Percentiles rank a stretch among this genome's conserved stretches.
Conservation (phyloP, 371 early-diverging fungal species). For the Mortierella sp. region DNA sequence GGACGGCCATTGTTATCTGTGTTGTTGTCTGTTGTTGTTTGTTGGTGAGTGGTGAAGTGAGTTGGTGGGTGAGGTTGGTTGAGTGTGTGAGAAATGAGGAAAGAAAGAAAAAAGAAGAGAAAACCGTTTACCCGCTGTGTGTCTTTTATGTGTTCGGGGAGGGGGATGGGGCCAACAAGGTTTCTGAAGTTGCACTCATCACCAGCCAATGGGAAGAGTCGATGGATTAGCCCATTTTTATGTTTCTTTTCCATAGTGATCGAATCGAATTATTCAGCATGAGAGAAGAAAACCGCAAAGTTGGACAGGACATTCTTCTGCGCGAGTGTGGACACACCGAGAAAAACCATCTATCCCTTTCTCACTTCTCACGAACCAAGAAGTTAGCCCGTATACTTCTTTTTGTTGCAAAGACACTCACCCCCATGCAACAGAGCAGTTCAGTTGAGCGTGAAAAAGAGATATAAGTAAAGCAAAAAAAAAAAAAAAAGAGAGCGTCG, state of each 20-base stretch:
- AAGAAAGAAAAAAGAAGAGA: not conserved
- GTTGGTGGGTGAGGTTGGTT: not conserved
- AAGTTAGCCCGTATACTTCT: too few species aligned
- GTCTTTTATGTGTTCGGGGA: too few species aligned
- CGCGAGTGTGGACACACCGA: too few species aligned
- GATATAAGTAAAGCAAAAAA: too few species aligned
- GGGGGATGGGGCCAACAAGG: not conserved
- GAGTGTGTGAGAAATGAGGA: not conserved
- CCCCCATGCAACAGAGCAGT: too few species aligned
- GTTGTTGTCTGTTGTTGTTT: not conserved
- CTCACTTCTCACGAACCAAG: too few species aligned
- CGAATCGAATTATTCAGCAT: not conserved
- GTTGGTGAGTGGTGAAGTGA: slow-evolving; percentile 2
- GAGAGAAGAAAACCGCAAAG: not conserved
- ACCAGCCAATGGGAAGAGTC: not conserved
- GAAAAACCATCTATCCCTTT: too few species aligned
- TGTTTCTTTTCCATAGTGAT: not conserved
- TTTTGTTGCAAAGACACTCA: too few species aligned
- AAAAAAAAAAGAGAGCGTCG: too few species aligned
- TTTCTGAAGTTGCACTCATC: not conserved
- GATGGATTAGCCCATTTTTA: too few species aligned
- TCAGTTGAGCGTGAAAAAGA: too few species aligned
- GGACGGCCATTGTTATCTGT: slow-evolving; percentile 25
- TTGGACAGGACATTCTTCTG: not conserved
- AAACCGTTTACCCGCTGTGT: not conserved